phyloP scores from a whole-genome alignment of 2,329 filamentous ascomycete species.

The Cladosporium sp. region DNA sequence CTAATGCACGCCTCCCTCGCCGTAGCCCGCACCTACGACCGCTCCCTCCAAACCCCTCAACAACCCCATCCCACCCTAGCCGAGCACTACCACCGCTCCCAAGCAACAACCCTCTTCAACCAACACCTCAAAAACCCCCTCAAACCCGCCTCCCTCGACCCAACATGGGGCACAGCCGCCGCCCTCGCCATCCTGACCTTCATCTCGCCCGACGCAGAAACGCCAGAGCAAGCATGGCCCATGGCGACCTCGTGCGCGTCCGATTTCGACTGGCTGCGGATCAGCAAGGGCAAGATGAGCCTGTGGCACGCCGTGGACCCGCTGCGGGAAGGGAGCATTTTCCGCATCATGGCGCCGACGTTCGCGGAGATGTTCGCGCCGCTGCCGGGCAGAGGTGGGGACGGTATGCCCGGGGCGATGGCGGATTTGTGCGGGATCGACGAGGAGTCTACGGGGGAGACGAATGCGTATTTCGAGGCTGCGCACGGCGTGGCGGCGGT shows the following conservation, averaged over 20 bases:
- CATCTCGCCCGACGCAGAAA: not conserved
- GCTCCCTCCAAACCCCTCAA: not conserved
- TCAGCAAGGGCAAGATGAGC: not conserved
- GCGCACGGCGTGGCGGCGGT: not conserved
- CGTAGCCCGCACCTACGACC: not conserved
- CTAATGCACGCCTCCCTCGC: not conserved
- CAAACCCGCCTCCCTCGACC: not conserved
- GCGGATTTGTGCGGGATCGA: not conserved
- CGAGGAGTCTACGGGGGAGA: not conserved
- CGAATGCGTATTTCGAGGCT: not conserved
- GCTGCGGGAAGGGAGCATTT: not conserved
- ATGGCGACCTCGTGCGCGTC: not conserved
- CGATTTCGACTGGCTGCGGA: not conserved
- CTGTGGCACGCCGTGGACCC: not conserved
- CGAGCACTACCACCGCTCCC: not conserved
- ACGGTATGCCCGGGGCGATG: not conserved
- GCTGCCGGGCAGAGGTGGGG: not conserved
- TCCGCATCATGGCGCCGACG: not conserved
- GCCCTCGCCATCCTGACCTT: not conserved
- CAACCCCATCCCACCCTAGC: not conserved
- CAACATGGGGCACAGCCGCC: not conserved
- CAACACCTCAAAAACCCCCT: not conserved
- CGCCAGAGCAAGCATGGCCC: not conserved
- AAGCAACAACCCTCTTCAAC: not conserved
- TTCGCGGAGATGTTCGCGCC: not conserved